Evolutionary conservation across 345 rosid genomes (phyloP), one percentile per base, ranked within the genome.

Genomic region (Rhizophora mangle): DNA sequence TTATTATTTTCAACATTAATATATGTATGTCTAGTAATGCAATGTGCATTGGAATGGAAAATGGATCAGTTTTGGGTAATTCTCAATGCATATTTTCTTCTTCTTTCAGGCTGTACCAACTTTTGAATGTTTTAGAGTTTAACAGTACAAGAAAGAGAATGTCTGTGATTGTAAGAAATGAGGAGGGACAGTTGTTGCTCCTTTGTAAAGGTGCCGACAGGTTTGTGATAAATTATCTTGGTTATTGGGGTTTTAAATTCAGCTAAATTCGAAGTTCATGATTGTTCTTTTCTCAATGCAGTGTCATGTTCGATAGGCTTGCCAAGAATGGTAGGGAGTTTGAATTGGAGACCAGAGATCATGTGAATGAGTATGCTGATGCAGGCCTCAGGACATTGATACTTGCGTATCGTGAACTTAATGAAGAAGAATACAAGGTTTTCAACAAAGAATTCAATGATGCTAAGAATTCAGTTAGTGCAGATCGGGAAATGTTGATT

Each of bases 161-260:
- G 98, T 93, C 98, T 18, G 97, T 91, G 55, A 88, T 93, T n/a
- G 89, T 93, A 69, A 86, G 86, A 74, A 76, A 83, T 58, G 92
- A 89, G 73, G 88, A 85, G 3, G 97, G 98, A 62, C 81, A 82
- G 68, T 79, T 93, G 19, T 65, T 93, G 27, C 47, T 91, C 37
- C 84, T 91, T 55, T 86, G 82, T 74, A 93, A 93, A 82, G 98
- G 98, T 32, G 98, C 98, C 55, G 98, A 93, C 87, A 93, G 94
- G 98, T 93, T 68, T 73, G 87, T 67, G 36, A 64, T 62, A 56
- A 26, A 26, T 64, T 60, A 43, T 60, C 63, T 20, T 31, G 54
- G 65, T 52, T 43, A 29, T 67, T 22, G 68, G 49, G 26, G 34
- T 4, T 43, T 15, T 43, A 43, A 43, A 43, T 13, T 43, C 49